Evolutionary conservation across 768 basidiomycete genomes (phyloP).

Genomic region (Suillus fuscotomentosus): DNA sequence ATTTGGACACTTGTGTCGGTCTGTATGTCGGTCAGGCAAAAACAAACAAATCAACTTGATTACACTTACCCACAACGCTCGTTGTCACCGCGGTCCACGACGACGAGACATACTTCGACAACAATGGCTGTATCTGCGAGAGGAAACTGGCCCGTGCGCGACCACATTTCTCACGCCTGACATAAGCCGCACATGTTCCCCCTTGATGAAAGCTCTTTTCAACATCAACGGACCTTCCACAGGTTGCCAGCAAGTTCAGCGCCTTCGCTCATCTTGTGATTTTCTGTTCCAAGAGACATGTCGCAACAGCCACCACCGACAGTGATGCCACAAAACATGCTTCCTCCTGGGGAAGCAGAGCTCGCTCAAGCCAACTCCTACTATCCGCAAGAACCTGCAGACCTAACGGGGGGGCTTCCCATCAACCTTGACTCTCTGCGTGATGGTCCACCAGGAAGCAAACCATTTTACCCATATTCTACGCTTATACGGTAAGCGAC

Average conservation of each 20-base stretch:
- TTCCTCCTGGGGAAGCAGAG: constrained; percentile 51
- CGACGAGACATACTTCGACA: constrained; percentile 18
- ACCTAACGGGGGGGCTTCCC: constrained; percentile 80
- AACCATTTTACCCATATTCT: constrained; percentile 90
- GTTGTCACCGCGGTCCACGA: constrained; percentile 29
- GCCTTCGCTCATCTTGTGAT: constrained; percentile 11
- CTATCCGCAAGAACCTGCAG: constrained; percentile 74
- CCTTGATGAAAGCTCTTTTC: constrained; percentile 28
- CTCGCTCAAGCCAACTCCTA: constrained; percentile 54
- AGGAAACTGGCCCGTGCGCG: constrained; percentile 57
- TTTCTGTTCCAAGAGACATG: constrained; percentile 32
- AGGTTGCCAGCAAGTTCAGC: constrained; percentile 12
- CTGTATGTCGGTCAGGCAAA: constrained; percentile 59
- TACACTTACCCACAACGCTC: constrained; percentile 26
- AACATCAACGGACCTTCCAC: constrained; percentile 26
- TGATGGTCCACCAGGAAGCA: constrained; percentile 85
- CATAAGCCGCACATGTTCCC: constrained; percentile 57
- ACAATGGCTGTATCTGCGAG: constrained; percentile 23
- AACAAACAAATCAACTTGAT: constrained; percentile 41
- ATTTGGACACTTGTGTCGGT: constrained; percentile 66
- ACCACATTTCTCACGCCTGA: constrained; percentile 38
- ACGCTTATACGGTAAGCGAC: constrained; percentile 79
- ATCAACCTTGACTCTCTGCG: constrained; percentile 85
- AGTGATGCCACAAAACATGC: constrained; percentile 64
- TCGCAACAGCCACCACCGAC: constrained; percentile 46